phyloP scores from a whole-genome alignment of 2,329 filamentous ascomycete species.

The Cladosporium phlei region DNA sequence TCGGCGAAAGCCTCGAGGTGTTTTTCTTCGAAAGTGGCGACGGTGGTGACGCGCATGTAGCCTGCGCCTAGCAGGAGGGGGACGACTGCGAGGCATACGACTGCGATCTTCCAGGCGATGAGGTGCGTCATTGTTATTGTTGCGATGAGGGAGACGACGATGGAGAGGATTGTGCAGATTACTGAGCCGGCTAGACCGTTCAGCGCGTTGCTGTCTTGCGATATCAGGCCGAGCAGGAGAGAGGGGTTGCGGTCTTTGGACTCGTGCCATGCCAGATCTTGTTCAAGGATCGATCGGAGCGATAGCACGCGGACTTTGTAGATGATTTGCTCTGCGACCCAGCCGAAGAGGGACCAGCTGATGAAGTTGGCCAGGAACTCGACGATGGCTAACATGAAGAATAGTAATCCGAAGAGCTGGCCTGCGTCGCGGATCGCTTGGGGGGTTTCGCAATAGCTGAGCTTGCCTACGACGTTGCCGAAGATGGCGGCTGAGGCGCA shows the following conservation, averaged over 20 bases:
- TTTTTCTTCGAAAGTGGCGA: conserved; percentile 55
- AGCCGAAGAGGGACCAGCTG: conserved; percentile 55
- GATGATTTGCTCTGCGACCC: conserved; percentile 60
- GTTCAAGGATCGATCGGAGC: conserved; percentile 60
- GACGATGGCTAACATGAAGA: conserved; percentile 57
- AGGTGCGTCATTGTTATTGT: conserved; percentile 66
- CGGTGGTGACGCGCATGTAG: conserved; percentile 61
- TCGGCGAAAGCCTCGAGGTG: conserved; percentile 49
- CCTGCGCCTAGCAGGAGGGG: conserved; percentile 66
- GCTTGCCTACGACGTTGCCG: conserved; percentile 50
- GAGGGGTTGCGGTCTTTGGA: conserved; percentile 58
- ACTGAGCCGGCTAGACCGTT: conserved; percentile 67
- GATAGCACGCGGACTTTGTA: conserved; percentile 60
- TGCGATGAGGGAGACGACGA: conserved; percentile 62
- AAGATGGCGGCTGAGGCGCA: conserved; percentile 10
- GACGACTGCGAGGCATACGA: conserved; percentile 65
- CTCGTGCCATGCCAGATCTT: conserved; percentile 68
- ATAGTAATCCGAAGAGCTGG: conserved; percentile 55
- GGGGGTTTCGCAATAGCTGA: conserved; percentile 51
- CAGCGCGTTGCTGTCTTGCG: conserved; percentile 62
- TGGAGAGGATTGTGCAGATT: conserved; percentile 64
- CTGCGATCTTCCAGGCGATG: conserved; percentile 69
- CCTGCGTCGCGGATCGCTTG: conserved; percentile 50
- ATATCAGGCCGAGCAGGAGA: conserved; percentile 62
- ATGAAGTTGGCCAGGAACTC: conserved; percentile 60